Evolutionary conservation across 495 filamentous ascomycete species (phyloP).

Genomic region (Podospora fimiseda): DNA sequence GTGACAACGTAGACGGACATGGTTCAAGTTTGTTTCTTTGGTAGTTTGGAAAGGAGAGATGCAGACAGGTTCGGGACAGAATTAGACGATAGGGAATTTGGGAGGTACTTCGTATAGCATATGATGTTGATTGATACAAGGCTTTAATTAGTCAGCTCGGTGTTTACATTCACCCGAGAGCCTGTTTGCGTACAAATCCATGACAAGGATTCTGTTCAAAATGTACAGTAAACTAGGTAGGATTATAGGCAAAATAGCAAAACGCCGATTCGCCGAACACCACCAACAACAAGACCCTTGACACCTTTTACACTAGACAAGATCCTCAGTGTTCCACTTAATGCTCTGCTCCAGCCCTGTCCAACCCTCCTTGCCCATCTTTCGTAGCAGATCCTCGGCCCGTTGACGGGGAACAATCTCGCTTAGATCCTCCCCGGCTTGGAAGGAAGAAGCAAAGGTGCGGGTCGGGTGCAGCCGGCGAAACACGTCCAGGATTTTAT

Average conservation of each 20-base stretch:
- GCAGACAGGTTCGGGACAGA: background rate
- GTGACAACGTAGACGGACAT: constrained; percentile 17
- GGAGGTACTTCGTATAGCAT: constrained; percentile 1
- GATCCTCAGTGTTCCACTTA: constrained; percentile 5
- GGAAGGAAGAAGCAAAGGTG: constrained; percentile 1
- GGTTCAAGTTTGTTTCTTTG: background rate
- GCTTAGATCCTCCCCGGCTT: constrained; percentile 20
- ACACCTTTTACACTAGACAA: constrained; percentile 4
- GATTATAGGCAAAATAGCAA: background rate
- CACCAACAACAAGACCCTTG: constrained; percentile 1
- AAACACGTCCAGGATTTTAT: constrained; percentile 26
- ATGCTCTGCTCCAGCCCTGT: constrained; percentile 1
- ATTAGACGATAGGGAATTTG: background rate
- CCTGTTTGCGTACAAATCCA: constrained; percentile 1
- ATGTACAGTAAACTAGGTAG: too few relatives aligned
- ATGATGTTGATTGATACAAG: background rate
- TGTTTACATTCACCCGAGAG: constrained; percentile 1
- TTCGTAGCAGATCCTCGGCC: constrained; percentile 27
- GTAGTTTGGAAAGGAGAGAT: constrained; percentile 1
- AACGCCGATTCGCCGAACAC: constrained; percentile 3
- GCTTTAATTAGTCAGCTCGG: constrained; percentile 4
- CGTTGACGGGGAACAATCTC: constrained; percentile 24
- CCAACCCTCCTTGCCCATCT: constrained; percentile 17
- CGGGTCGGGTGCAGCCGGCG: constrained; percentile 23
- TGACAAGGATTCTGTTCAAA: constrained; percentile 1